phyloP scores from a whole-genome alignment of 163 green algal genomes.

The Scenedesmus sp. region DNA sequence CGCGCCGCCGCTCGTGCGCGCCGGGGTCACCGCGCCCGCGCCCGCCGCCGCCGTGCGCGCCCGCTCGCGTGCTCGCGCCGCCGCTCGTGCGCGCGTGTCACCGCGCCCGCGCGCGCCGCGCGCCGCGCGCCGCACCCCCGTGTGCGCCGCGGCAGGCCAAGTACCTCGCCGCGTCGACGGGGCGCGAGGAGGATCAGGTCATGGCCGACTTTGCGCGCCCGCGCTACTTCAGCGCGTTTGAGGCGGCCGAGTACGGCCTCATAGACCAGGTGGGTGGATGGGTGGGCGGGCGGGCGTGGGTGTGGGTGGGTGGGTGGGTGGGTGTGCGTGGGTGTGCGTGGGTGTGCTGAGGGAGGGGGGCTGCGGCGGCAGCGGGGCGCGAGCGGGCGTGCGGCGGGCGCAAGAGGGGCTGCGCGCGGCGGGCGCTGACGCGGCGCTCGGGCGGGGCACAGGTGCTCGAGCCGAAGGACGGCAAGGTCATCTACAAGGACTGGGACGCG shows the following conservation, averaged over 20 bases:
- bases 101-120: background rate
- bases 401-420: background rate
- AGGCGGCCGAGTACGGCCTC: conserved; percentile 91
- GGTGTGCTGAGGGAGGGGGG: background rate
- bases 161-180: conserved; percentile 82
- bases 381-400: background rate
- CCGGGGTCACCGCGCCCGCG: too few species aligned
- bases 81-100: background rate
- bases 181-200: conserved; percentile 84
- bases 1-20: too few species aligned
- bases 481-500: conserved; percentile 67
- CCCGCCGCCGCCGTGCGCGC: too few species aligned
- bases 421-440: background rate
- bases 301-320: background rate
- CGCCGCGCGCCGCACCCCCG: conserved; percentile 35
- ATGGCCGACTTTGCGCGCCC: conserved; percentile 86
- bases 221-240: conserved; percentile 92
- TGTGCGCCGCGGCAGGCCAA: conserved; percentile 51
- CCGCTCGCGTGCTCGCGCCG: too few species aligned
- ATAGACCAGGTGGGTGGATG: conserved; percentile 90
- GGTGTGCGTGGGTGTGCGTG: background rate
- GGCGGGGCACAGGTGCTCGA: conserved; percentile 78
- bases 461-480: conserved; percentile 60
- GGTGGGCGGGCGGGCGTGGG: too few species aligned
- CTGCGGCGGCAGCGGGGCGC: background rate